Base-by-base conservation (phyloP, 768 basidiomycete species). In the Ephemerocybe angulata region DNA sequence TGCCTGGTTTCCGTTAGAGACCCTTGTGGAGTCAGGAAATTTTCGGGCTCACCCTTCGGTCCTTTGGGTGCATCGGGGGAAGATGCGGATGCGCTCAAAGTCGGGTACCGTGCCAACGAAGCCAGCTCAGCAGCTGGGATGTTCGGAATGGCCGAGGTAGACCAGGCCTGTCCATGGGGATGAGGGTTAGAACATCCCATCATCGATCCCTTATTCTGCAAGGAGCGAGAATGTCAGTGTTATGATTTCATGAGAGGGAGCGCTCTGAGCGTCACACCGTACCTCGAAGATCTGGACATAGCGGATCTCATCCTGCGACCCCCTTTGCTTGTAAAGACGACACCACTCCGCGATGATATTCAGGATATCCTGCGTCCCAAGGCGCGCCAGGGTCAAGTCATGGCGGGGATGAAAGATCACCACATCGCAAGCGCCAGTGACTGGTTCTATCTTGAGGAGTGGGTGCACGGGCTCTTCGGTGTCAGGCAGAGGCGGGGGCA, bases 151-250 rank as follows among this genome's bases (percentile, higher is more conserved):
- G 75, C 75, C 3, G 87, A 89, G 3, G 87, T 69, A 3, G 90
- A 88, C 90, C 92, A 93, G 15, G 86, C 83, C 69, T 97, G 94
- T 21, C 93, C 91, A 67, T 96, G 94, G 0, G 94, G 93, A 67
- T 96, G 94, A 24, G 93, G 91, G 64, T 95, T 96, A 6, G 89
- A 92, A 65, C 92, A 95, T 11, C 94, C 94, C 94, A 95, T 95
- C 76, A 93, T 93, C 2, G 86, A 71, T 2, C 94, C 94, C 71
- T 94, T 95, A 69, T 93, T 94, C 87, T 93, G 38, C 21, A n/a
- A n/a, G n/a, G n/a, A n/a, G n/a, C n/a, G n/a, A n/a, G n/a, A n/a
- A n/a, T n/a, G n/a, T n/a, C n/a, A n/a, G n/a, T n/a, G n/a, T n/a
- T n/a, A n/a, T n/a, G n/a, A n/a, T n/a, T n/a, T n/a, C n/a, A n/a